Evolutionary conservation across 179 eudicot genomes (phyloP), one percentile per base, ranked within the genome.

Genomic region (Spinacia oleracea): DNA sequence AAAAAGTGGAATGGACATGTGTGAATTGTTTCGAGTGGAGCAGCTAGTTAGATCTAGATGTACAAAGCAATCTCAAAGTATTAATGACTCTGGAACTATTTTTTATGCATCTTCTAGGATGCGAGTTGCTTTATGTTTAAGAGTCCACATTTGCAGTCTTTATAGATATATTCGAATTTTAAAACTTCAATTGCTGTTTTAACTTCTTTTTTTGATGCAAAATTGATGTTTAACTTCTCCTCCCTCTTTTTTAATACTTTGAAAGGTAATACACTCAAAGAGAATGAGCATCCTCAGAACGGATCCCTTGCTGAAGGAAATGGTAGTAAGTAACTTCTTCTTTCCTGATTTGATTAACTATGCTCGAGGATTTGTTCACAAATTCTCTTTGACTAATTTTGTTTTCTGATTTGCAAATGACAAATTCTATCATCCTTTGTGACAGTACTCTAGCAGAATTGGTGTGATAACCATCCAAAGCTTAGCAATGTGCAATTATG

Each of bases 201-300:
- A n/a, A n/a, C n/a, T n/a, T n/a, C n/a, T n/a, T n/a, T n/a, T n/a
- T n/a, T n/a, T n/a, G n/a, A n/a, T n/a, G n/a, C n/a, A n/a, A n/a
- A 46, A 35, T 72, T 69, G 25, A 53, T 46, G 34, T 21, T 38
- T 46, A 9, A 34, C 64, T 60, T 40, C 38, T 42, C 34, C 31
- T 4, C 21, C 23, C 9, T 10, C 34, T 8, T 64, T 62, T 40
- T 32, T 9, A 46, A 56, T 59, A 27, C 77, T 35, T 64, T 79
- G 16, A 79, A 72, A 86, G 89, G 89, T 73, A 79, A 78, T 25
- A 51, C 78, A 58, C 69, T 77, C 16, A 48, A 69, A 51, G 83
- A 87, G 62, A 77, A 73, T 58, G 80, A 65, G 46, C 79, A 77
- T 70, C 64, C 31, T 42, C 35, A 73, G 0, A 83, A 84, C 76